Conservation (phyloP, 2,329 filamentous ascomycete species). For the Talaromyces sp. region DNA sequence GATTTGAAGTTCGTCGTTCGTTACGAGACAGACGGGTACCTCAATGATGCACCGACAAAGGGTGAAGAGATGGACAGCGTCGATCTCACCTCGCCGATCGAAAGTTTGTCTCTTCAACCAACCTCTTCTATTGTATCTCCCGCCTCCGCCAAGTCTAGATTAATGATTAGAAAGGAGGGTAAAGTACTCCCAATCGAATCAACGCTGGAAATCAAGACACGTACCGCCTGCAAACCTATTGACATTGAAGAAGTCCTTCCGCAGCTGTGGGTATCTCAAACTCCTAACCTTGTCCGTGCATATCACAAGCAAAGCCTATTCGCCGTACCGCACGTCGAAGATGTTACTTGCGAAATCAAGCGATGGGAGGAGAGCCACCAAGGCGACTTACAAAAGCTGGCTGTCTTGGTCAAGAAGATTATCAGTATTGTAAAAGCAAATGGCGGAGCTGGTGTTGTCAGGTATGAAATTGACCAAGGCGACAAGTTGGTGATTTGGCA, state of each 20-base stretch:
- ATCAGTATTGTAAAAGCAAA: conserved; percentile 27
- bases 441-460: conserved; percentile 26
- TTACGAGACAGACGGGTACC: conserved; percentile 46
- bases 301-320: conserved; percentile 43
- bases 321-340: conserved; percentile 31
- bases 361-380: conserved; percentile 39
- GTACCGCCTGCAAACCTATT: conserved; percentile 33
- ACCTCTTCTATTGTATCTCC: conserved; percentile 1
- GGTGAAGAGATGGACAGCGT: neutral
- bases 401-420: conserved; percentile 32
- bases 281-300: conserved; percentile 46
- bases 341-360: conserved; percentile 32
- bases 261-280: conserved; percentile 50
- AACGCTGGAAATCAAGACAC: conserved; percentile 49
- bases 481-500: conserved; percentile 27
- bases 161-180: conserved; percentile 34
- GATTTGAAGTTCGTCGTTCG: conserved; percentile 43
- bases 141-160: conserved; percentile 23
- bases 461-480: conserved; percentile 21
- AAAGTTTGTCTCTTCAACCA: conserved; percentile 26
- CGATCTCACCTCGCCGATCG: conserved; percentile 25
- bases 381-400: conserved; percentile 30
- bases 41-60: conserved; percentile 20
- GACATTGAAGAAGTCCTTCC: conserved; percentile 35
- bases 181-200: conserved; percentile 31